Percentiles rank a stretch among this genome's conserved stretches.
Conservation (phyloP, 768 basidiomycete genomes). For the Tubosaeta brunneosetosa region DNA sequence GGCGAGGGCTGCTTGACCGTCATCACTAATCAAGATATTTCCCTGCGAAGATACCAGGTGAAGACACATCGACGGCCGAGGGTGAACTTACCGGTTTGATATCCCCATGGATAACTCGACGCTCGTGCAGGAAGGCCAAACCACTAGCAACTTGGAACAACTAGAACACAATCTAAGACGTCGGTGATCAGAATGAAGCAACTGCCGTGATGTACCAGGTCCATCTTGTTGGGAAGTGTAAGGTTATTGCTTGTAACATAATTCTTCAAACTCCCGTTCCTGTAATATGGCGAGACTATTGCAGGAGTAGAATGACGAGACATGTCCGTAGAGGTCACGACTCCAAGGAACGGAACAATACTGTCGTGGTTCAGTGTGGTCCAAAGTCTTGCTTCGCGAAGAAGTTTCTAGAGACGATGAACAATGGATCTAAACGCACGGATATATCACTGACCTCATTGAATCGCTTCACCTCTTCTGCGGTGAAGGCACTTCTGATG, state of each 20-base stretch:
- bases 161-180: constrained; percentile 6
- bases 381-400: constrained; percentile 28
- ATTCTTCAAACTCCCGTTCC: constrained; percentile 16
- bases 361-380: constrained; percentile 18
- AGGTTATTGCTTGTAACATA: constrained; percentile 11
- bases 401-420: constrained; percentile 17
- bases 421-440: not conserved
- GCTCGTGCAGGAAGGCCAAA: constrained; percentile 22
- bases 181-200: not conserved
- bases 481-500: constrained; percentile 16
- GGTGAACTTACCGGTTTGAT: constrained; percentile 33
- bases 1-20: constrained; percentile 28
- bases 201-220: constrained; percentile 15
- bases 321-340: constrained; percentile 15
- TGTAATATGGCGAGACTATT: constrained; percentile 26
- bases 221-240: constrained; percentile 12
- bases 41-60: constrained; percentile 20
- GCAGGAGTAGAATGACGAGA: constrained; percentile 16
- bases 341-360: constrained; percentile 24
- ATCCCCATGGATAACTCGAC: constrained; percentile 33
- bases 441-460: constrained; percentile 15
- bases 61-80: not conserved
- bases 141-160: constrained; percentile 19
- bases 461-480: constrained; percentile 14
- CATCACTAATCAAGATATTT: constrained; percentile 35